Conservation (phyloP, 2,329 filamentous ascomycete genomes). For the Phaeoacremonium minimum region DNA sequence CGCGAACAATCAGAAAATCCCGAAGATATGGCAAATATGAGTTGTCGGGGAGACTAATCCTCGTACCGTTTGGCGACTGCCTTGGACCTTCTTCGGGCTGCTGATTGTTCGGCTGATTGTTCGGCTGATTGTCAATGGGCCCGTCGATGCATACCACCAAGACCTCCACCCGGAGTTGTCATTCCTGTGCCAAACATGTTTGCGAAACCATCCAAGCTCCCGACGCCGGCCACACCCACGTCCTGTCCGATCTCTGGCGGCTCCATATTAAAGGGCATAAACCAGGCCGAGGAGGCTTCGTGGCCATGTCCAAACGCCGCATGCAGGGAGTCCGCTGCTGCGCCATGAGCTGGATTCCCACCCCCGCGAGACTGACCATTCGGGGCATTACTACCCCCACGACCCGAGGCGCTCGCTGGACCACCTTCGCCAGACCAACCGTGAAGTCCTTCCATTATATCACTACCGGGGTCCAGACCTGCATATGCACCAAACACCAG, state of each 20-base stretch:
- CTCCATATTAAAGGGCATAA: slow-evolving; percentile 89
- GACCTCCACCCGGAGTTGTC: slow-evolving; percentile 27
- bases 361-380: slow-evolving; percentile 14
- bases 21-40: no score
- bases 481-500: slow-evolving; percentile 72
- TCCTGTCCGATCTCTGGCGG: slow-evolving; percentile 60
- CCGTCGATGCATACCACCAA: slow-evolving; percentile 23
- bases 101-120: no score
- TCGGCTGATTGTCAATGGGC: no score
- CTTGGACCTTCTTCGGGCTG: no score
- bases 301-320: slow-evolving; percentile 24
- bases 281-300: slow-evolving; percentile 70
- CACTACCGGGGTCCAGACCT: slow-evolving; percentile 40
- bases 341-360: neutral
- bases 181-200: slow-evolving; percentile 40
- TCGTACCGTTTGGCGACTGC: no score
- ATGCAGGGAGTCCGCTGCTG: slow-evolving; percentile 14
- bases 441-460: slow-evolving; percentile 32
- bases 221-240: slow-evolving; percentile 31
- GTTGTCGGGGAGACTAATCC: no score
- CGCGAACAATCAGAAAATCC: no score
- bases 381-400: slow-evolving; percentile 18
- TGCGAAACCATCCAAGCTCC: slow-evolving; percentile 43
- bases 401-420: no score
- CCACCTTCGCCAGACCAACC: slow-evolving; percentile 37